Evolutionary conservation across 1,284 basidiomycete species (phyloP), one percentile per base, ranked within the genome.

Genomic region (Coniophora puteana): DNA sequence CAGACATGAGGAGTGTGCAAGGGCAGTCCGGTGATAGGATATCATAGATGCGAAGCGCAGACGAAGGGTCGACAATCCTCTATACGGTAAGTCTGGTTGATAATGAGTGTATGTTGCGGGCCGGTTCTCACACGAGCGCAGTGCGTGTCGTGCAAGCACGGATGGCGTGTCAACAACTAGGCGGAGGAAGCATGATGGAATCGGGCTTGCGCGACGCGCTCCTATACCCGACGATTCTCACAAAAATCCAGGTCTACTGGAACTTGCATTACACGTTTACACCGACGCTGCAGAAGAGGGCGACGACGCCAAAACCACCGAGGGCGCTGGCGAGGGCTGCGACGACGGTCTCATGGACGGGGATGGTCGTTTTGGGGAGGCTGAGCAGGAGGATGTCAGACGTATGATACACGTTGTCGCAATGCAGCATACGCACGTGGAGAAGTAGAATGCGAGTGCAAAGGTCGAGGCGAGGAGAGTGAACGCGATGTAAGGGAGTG

Each of bases 41-140:
- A n/a, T 38, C 18, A 31, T 44, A 93, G 82, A 69, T 93, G 54
- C 78, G 91, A 40, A 89, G 89, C 51, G 91, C 89, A 23, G 91
- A 94, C 63, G 91, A 93, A 70, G 91, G 90, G 2, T 89, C 89
- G 24, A 94, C 91, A 5, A 83, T 93, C 51, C 76, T 89, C 55
- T 88, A 85, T 55, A 84, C 78, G 7, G 83, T 86, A 55, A 46
- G 79, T 67, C 26, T 43, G 38, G 16, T 35, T 29, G 24, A 18
- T 21, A 40, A 40, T 43, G 46, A 28, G 16, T 32, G 26, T 22
- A 20, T 38, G 14, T 21, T 21, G 35, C 21, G 35, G 14, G 18
- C 29, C 17, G 29, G 32, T 22, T 16, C 31, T 37, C 38, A 45
- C 25, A 32, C 33, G 43, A 35, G 31, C 41, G 40, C 55, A 86